Percentiles rank a stretch among this genome's conserved stretches.
phyloP scores from a whole-genome alignment of 2,329 filamentous ascomycete genomes.

The Phyllosticta citrichinensis region DNA sequence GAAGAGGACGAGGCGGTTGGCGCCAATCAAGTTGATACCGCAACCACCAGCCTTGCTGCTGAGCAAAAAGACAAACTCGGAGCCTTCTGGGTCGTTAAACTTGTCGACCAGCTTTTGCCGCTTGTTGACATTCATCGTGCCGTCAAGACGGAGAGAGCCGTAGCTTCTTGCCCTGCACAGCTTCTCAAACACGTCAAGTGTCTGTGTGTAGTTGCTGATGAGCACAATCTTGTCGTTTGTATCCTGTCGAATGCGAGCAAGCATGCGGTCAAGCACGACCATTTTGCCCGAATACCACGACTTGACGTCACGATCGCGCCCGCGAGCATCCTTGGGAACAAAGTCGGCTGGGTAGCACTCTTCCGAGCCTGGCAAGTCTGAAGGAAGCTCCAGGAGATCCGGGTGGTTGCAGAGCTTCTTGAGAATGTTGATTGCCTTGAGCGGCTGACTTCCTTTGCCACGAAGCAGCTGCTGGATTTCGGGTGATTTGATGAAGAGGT shows the following conservation, averaged over 20 bases:
- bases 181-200: slow-evolving; percentile 85
- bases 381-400: slow-evolving; percentile 73
- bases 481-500: slow-evolving; percentile 92
- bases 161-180: slow-evolving; percentile 80
- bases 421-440: slow-evolving; percentile 92
- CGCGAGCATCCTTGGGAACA: slow-evolving; percentile 75
- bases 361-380: slow-evolving; percentile 82
- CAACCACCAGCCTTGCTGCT: slow-evolving; percentile 96
- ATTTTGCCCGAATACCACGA: slow-evolving; percentile 98
- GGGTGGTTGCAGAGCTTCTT: slow-evolving; percentile 99
- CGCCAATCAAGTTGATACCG: slow-evolving; percentile 89
- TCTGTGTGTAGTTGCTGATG: slow-evolving; percentile 97
- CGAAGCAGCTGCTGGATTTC: slow-evolving; percentile 85
- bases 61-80: slow-evolving; percentile 89
- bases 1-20: slow-evolving; percentile 89
- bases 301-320: slow-evolving; percentile 84
- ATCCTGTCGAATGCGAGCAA: slow-evolving; percentile 86
- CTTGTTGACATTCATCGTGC: slow-evolving; percentile 96
- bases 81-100: slow-evolving; percentile 87
- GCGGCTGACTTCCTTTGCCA: slow-evolving; percentile 88
- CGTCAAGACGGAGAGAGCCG: slow-evolving; percentile 80
- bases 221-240: slow-evolving; percentile 99
- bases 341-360: slow-evolving; percentile 75
- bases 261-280: slow-evolving; percentile 95
- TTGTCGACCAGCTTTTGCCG: slow-evolving; percentile 94